Base-by-base conservation (phyloP, 176 grass and related monocot species). In the Cocos nucifera region DNA sequence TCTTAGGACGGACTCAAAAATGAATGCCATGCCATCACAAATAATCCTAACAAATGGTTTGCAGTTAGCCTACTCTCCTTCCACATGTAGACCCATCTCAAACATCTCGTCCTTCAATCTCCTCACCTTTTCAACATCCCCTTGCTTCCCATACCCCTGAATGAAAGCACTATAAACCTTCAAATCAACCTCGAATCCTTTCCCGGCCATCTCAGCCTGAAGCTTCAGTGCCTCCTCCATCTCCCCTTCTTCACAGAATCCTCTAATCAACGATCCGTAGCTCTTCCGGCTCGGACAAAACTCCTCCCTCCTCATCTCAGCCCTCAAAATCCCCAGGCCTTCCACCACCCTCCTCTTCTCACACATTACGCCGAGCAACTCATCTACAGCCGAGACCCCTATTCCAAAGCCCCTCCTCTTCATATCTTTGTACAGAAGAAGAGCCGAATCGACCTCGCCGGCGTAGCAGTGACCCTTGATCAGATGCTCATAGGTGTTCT, bases 161-260 rank as follows among this genome's bases (percentile, higher is more conserved):
- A 83, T 50, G 67, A 85, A 79, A 15, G 73, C 53, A 75, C 17
- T 39, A 60, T 89, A 85, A 35, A 85, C 65, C 50, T 79, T n/a
- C 2, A 15, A 24, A 39, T 77, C 67, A 70, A 70, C 66, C 23
- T 69, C 75, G 53, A 75, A 81, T 18, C 85, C 85, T 65, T 83
- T 78, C 53, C 86, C 66, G 50, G 73, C 76, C 85, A 95, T 80
- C 76, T 89, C 77, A 19, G 76, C 85, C 74, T 85, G 79, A 57
- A 89, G 69, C 72, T 55, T 82, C 65, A 75, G 50, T 7, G 89
- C 89, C 78, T 80, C 60, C 48, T 82, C 78, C 22, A 88, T 16
- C 15, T 82, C 59, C 44, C 76, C 82, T 60, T 67, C 7, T 55
- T 78, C 82, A 61, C 76, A 95, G 29, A 85, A 77, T 15, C 69